Conservation (phyloP, 805 yeast genomes). For the Yueomyces sp. region DNA sequence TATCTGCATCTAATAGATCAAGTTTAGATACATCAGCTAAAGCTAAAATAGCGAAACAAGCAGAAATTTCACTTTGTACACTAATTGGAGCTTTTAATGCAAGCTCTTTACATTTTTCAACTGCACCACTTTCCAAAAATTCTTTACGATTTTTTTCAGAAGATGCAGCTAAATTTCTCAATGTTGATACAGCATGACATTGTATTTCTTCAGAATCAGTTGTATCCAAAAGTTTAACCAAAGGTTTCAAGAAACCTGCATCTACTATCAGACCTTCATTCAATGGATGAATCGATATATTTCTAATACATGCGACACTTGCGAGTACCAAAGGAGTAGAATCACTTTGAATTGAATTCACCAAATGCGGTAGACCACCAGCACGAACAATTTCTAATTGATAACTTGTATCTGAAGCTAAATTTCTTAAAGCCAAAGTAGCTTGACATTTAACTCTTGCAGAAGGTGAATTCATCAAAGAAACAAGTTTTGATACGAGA, state of each 20-base stretch:
- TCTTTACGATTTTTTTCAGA: conserved; percentile 87
- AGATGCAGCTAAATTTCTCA: conserved; percentile 91
- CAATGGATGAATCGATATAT: conserved; percentile 90
- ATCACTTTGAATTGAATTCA: conserved; percentile 74
- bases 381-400: conserved; percentile 93
- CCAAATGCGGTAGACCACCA: conserved; percentile 89
- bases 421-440: conserved; percentile 84
- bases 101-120: conserved; percentile 78
- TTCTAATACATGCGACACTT: conserved; percentile 96
- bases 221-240: conserved; percentile 72
- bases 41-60: conserved; percentile 94
- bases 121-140: conserved; percentile 89
- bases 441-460: conserved; percentile 98
- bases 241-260: conserved; percentile 89
- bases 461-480: conserved; percentile 82
- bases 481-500: conserved; percentile 74
- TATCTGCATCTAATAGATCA: conserved; percentile 68
- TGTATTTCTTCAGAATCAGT: conserved; percentile 90
- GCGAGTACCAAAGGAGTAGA: conserved; percentile 90
- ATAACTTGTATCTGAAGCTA: conserved; percentile 91
- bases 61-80: conserved; percentile 92
- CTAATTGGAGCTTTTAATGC: conserved; percentile 77
- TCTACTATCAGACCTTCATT: conserved; percentile 93
- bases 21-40: conserved; percentile 89
- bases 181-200: conserved; percentile 94